Evolutionary conservation across 345 rosid genomes (phyloP).

Genomic region (Pistacia vera): DNA sequence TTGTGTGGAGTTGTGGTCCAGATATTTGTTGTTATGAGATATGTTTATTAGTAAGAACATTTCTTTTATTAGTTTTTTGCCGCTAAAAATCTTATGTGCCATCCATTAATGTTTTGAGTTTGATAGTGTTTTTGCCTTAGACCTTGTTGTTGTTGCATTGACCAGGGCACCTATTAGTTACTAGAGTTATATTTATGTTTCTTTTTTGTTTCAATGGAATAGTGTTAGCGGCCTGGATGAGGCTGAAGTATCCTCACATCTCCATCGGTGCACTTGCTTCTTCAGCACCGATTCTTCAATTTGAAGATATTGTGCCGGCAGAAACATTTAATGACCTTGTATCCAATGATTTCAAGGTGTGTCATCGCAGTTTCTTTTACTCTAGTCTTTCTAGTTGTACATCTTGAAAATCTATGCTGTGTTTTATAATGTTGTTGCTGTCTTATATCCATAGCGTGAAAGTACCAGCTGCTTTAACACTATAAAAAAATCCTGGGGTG

Average conservation of each 20-base stretch:
- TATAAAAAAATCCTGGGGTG: constrained; percentile 80
- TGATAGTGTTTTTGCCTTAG: too few species aligned
- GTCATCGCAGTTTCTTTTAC: neutral
- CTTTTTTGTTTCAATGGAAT: constrained; percentile 26
- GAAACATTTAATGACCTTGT: constrained; percentile 85
- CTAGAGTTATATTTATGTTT: neutral
- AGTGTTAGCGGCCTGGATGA: constrained; percentile 99
- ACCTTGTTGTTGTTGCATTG: too few species aligned
- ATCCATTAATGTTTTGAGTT: neutral
- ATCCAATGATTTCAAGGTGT: constrained; percentile 78
- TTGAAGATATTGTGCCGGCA: constrained; percentile 83
- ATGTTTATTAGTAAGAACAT: too few species aligned
- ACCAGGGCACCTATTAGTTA: too few species aligned
- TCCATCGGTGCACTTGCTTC: constrained; percentile 92
- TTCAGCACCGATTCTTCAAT: constrained; percentile 94
- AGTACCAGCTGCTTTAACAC: constrained; percentile 81
- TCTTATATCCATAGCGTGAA: constrained; percentile 57
- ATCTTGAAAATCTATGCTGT: neutral
- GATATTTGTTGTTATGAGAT: neutral
- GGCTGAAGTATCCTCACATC: constrained; percentile 92
- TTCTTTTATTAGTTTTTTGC: too few species aligned
- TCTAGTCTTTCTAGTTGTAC: neutral
- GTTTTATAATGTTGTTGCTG: neutral
- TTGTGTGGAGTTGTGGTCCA: neutral
- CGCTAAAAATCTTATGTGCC: neutral